Evolutionary conservation across 2,329 filamentous ascomycete species (phyloP).

Genomic region (Coniochaeta prunicola): DNA sequence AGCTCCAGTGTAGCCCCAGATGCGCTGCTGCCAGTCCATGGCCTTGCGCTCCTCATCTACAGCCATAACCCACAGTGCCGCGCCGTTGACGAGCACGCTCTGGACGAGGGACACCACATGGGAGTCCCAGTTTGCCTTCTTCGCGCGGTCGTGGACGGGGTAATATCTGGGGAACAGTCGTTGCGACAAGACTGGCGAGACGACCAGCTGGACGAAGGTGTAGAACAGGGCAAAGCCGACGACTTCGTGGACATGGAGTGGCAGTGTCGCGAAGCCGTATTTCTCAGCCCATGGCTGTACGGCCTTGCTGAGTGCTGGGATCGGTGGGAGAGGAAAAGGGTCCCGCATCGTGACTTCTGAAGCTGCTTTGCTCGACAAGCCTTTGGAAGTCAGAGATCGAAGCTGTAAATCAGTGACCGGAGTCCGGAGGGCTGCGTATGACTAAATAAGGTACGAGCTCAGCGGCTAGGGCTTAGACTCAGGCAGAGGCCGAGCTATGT

Average conservation of each 20-base stretch:
- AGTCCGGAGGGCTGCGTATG: not conserved
- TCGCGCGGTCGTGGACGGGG: constrained; percentile 50
- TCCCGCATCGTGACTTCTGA: constrained; percentile 56
- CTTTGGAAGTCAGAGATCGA: not conserved
- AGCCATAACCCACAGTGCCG: constrained; percentile 69
- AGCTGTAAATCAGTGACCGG: not conserved
- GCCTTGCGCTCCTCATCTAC: constrained; percentile 58
- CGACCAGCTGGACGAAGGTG: constrained; percentile 55
- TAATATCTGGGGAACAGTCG: constrained; percentile 59
- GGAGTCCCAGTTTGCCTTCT: constrained; percentile 75
- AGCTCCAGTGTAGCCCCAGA: constrained; percentile 72
- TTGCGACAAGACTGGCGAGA: constrained; percentile 61
- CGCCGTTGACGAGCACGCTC: constrained; percentile 60
- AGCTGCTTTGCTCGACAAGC: not conserved
- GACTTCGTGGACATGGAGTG: constrained; percentile 73
- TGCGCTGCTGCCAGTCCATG: constrained; percentile 60
- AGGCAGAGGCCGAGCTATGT: not conserved
- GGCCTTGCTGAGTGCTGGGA: constrained; percentile 48
- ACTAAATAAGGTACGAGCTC: not conserved
- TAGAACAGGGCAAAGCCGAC: constrained; percentile 60
- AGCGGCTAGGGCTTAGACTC: not conserved
- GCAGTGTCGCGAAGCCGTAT: constrained; percentile 57
- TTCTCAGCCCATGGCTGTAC: constrained; percentile 58
- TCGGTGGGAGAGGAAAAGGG: constrained; percentile 58
- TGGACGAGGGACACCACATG: constrained; percentile 81